phyloP scores from a whole-genome alignment of 169 alveolate genomes.

The Perkinsus chesapeaki region DNA sequence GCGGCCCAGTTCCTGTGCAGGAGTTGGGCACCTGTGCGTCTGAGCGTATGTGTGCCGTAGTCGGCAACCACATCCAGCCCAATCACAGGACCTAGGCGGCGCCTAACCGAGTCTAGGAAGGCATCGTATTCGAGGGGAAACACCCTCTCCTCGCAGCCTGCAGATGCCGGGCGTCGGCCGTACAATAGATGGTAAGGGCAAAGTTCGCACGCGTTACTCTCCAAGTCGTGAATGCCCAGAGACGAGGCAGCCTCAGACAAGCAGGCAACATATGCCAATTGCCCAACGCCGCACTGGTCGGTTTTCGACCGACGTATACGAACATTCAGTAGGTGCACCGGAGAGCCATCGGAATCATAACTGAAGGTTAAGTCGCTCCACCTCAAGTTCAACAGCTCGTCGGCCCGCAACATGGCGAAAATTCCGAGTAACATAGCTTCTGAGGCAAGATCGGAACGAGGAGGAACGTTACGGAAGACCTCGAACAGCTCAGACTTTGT shows the following conservation, averaged over 20 bases:
- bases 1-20: neutral
- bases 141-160: neutral
- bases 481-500: neutral
- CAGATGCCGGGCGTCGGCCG: neutral
- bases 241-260: neutral
- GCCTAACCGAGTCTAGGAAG: neutral
- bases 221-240: neutral
- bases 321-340: neutral
- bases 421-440: neutral
- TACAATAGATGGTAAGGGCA: neutral
- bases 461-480: neutral
- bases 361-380: neutral
- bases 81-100: neutral
- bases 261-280: neutral
- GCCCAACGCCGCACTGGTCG: neutral
- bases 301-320: neutral
- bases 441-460: neutral
- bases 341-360: neutral
- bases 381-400: neutral
- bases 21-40: neutral
- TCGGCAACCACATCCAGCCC: neutral
- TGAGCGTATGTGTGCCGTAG: neutral
- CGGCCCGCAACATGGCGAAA: neutral
- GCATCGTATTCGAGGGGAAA: neutral
- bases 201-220: neutral